Percentiles rank a stretch among this genome's conserved stretches.
phyloP scores from a whole-genome alignment of 169 alveolate genomes.

The Cryptosporidium meleagridis region DNA sequence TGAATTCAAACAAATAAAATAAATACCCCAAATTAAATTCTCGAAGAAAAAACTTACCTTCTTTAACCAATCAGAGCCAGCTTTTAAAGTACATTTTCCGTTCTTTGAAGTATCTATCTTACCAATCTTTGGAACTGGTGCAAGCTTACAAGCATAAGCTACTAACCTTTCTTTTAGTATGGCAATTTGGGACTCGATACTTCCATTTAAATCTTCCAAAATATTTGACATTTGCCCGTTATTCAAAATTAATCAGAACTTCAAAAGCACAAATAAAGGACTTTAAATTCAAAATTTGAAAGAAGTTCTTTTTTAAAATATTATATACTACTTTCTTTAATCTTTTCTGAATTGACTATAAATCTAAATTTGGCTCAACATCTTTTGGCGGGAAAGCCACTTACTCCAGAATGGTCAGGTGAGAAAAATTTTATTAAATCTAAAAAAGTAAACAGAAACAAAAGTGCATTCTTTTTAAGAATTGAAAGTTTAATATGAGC shows the following conservation, averaged over 20 bases:
- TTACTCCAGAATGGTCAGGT: not conserved
- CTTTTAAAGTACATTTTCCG: not conserved
- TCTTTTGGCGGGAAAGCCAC: conserved; percentile 1
- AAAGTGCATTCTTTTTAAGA: too few species aligned
- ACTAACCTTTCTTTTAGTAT: conserved; percentile 12
- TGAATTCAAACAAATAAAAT: not conserved
- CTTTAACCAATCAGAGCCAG: too few species aligned
- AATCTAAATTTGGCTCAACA: not conserved
- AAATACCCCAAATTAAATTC: not conserved
- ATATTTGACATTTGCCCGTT: not conserved
- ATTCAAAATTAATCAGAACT: not conserved
- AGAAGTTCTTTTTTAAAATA: not conserved
- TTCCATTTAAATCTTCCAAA: not conserved
- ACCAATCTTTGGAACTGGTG: conserved; percentile 62
- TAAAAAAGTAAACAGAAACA: not conserved
- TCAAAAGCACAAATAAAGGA: not conserved
- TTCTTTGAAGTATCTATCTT: conserved; percentile 17
- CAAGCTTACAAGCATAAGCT: conserved; percentile 24
- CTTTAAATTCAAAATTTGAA: not conserved
- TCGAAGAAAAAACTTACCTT: conserved; percentile 9
- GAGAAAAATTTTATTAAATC: not conserved
- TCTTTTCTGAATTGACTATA: not conserved
- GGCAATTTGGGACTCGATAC: conserved; percentile 35
- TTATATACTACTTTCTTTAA: not conserved
- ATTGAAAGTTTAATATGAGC: too few species aligned